Evolutionary conservation across 495 filamentous ascomycete genomes (phyloP).

Genomic region (Talaromyces nanjingensis): DNA sequence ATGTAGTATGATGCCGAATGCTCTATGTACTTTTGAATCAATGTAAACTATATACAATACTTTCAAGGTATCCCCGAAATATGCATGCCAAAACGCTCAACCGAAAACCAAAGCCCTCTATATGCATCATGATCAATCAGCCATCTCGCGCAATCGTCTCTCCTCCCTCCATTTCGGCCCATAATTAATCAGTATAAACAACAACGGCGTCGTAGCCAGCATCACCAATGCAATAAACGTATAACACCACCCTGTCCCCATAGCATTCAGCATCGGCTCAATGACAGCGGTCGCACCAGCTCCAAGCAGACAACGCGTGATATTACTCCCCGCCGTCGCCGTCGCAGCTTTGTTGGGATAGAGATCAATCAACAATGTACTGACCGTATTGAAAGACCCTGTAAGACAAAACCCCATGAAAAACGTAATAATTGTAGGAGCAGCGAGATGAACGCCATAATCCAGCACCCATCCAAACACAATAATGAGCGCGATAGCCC

Average conservation of each 20-base stretch:
- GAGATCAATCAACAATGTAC: conserved; percentile 59
- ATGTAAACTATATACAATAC: background rate
- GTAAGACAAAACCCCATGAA: conserved; percentile 50
- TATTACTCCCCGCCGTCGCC: conserved; percentile 64
- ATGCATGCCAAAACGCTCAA: background rate
- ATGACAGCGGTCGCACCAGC: conserved; percentile 60
- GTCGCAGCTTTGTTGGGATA: conserved; percentile 54
- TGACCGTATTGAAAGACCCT: conserved; percentile 50
- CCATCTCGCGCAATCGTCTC: conserved; percentile 13
- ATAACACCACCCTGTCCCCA: conserved; percentile 65
- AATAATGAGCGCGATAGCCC: conserved; percentile 25
- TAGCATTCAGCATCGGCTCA: conserved; percentile 55
- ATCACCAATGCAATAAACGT: conserved; percentile 56
- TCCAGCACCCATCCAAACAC: conserved; percentile 34
- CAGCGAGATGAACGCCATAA: conserved; percentile 31
- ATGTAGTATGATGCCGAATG: background rate
- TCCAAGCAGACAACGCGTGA: conserved; percentile 60
- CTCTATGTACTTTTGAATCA: background rate
- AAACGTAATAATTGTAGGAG: conserved; percentile 50
- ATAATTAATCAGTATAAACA: conserved; percentile 37
- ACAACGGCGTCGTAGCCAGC: conserved; percentile 42
- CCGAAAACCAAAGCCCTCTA: background rate
- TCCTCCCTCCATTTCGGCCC: conserved; percentile 45
- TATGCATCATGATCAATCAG: background rate
- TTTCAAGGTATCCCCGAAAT: background rate